Evolutionary conservation across 2,329 filamentous ascomycete species (phyloP).

Genomic region (Fusarium euwallaceae): DNA sequence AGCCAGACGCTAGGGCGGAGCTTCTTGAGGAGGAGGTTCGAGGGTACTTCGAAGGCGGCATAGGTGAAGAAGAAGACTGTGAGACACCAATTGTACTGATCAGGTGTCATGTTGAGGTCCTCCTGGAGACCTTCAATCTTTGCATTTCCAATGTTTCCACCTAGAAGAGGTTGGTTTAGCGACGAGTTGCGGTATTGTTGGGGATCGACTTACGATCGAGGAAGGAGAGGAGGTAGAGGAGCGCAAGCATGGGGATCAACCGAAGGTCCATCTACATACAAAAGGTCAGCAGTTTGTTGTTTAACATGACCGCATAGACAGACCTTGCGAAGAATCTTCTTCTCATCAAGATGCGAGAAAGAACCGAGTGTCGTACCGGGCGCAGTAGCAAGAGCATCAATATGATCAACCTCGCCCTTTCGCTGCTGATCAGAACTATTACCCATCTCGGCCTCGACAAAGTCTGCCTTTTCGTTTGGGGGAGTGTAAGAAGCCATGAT

Average conservation of each 20-base stretch:
- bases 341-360: constrained; percentile 58
- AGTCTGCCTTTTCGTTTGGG: constrained; percentile 37
- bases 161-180: constrained; percentile 33
- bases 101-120: constrained; percentile 68
- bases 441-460: constrained; percentile 41
- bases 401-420: constrained; percentile 23
- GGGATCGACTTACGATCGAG: constrained; percentile 64
- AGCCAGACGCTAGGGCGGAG: constrained; percentile 81
- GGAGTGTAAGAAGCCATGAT: constrained; percentile 33
- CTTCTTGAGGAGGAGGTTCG: constrained; percentile 81
- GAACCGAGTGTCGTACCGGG: constrained; percentile 41
- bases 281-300: constrained; percentile 8
- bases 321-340: constrained; percentile 69
- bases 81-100: constrained; percentile 79
- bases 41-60: constrained; percentile 80
- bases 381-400: constrained; percentile 26
- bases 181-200: rapidly evolving
- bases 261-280: constrained; percentile 62
- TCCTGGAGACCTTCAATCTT: constrained; percentile 72
- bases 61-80: constrained; percentile 85
- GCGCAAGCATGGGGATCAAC: constrained; percentile 72
- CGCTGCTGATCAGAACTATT: constrained; percentile 12
- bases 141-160: constrained; percentile 75
- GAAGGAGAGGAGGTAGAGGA: constrained; percentile 77
- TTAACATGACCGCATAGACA: neutral